A percentile compares a stretch with the other conserved stretches of the same genome.
Conservation (phyloP, 176 grass and related monocot genomes). For the Poa annua region DNA sequence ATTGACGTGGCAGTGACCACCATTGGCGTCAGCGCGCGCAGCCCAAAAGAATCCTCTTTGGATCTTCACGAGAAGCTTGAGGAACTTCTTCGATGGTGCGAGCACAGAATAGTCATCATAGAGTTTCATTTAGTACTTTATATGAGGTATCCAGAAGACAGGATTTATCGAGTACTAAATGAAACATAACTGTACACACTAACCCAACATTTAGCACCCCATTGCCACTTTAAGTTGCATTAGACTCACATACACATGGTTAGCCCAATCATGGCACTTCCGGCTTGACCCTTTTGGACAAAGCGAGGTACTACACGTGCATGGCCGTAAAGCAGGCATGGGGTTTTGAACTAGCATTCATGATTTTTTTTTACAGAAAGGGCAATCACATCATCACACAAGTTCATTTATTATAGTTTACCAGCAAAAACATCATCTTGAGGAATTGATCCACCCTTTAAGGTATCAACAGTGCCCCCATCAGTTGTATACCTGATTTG, state of each 20-base stretch:
- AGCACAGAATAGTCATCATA: no score
- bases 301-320: neutral
- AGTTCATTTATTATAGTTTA: conserved; percentile 42
- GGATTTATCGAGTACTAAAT: conserved; percentile 9
- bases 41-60: no score
- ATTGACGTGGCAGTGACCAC: no score
- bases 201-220: neutral
- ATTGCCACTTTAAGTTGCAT: neutral
- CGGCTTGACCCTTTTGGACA: neutral
- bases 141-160: neutral
- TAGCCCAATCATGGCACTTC: neutral
- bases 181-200: conserved; percentile 14
- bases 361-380: neutral
- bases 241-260: neutral
- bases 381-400: neutral
- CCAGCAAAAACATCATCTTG: conserved; percentile 85
- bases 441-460: conserved; percentile 80
- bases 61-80: no score
- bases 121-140: no score
- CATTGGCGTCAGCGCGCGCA: no score
- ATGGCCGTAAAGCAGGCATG: neutral
- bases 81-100: no score
- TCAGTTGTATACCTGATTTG: conserved; percentile 92
- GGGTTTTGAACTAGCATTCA: neutral
- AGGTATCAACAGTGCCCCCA: conserved; percentile 57